Conservation (phyloP, 225 moss, liverwort and hornwort species). For the Takakia lepidozioides region DNA sequence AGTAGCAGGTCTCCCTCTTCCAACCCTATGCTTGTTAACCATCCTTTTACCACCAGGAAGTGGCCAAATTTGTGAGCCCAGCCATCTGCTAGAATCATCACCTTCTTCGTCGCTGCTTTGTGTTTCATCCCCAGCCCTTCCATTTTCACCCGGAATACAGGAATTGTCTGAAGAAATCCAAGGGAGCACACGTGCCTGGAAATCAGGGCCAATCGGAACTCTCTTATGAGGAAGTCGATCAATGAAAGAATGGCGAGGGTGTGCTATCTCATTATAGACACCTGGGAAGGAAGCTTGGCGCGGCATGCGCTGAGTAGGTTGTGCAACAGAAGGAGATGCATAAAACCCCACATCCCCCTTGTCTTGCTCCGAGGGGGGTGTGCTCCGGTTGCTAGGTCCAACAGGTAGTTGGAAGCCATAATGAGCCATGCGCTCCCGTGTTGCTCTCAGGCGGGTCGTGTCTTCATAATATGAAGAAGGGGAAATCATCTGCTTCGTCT, state of each 20-base stretch:
- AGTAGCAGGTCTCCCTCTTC: slow-evolving; percentile 32
- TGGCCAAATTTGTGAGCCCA: slow-evolving; percentile 67
- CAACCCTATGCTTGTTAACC: slow-evolving; percentile 17
- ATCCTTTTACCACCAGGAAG: slow-evolving; percentile 18
- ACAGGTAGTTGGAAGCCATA: slow-evolving; percentile 47
- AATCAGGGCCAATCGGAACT: slow-evolving; percentile 61
- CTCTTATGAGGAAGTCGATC: slow-evolving; percentile 45
- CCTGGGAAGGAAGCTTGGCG: slow-evolving; percentile 36
- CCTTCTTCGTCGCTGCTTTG: slow-evolving; percentile 40
- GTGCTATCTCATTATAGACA: slow-evolving; percentile 29
- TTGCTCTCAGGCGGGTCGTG: slow-evolving; percentile 39
- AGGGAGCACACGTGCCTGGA: slow-evolving; percentile 38
- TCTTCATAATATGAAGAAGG: slow-evolving; percentile 54
- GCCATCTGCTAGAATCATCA: slow-evolving; percentile 22
- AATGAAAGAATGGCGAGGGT: slow-evolving; percentile 12
- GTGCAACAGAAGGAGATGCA: slow-evolving; percentile 25
- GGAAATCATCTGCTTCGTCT: slow-evolving; percentile 49
- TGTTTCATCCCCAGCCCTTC: slow-evolving; percentile 23
- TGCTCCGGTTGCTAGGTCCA: slow-evolving; percentile 25
- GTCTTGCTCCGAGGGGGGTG: slow-evolving; percentile 24
- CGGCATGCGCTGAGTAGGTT: slow-evolving; percentile 43
- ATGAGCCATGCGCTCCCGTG: slow-evolving; percentile 59
- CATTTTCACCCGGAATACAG: slow-evolving; percentile 12
- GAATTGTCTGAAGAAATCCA: slow-evolving; percentile 20
- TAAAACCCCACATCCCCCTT: slow-evolving; percentile 32